Conservation (phyloP, 2,329 filamentous ascomycete genomes). For the Chaetomium globosum region DNA sequence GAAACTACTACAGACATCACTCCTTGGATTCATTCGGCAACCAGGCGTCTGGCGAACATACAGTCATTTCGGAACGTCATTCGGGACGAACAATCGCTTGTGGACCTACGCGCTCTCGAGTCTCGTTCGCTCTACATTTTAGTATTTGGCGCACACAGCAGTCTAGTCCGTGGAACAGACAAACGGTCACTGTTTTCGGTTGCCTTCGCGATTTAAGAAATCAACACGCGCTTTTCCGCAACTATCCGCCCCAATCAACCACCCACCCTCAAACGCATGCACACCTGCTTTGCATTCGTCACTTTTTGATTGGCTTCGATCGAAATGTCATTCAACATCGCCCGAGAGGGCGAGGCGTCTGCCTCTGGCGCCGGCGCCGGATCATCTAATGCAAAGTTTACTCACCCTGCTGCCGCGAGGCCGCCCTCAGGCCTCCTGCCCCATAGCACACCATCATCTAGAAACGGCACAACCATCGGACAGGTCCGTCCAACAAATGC, state of each 20-base stretch:
- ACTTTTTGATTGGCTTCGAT: neutral
- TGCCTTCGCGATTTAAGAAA: neutral
- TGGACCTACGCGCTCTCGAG: neutral
- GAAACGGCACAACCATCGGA: conserved; percentile 12
- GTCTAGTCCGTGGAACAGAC: neutral
- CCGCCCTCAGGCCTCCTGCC: conserved; percentile 14
- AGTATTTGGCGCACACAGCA: neutral
- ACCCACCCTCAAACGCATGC: neutral
- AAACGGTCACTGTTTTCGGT: neutral
- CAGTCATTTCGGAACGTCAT: neutral
- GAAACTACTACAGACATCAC: neutral
- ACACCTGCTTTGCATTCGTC: neutral
- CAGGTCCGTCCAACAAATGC: conserved; percentile 18
- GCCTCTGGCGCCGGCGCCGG: neutral
- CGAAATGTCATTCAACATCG: conserved; percentile 34
- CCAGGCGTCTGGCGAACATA: neutral
- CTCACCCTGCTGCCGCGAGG: conserved; percentile 14
- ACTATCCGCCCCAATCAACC: neutral
- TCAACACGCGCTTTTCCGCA: conserved; percentile 10
- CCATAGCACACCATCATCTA: conserved; percentile 1
- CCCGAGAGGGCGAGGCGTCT: conserved; percentile 27
- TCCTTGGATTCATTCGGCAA: neutral
- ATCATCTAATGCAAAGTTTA: conserved; percentile 8
- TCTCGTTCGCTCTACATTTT: neutral
- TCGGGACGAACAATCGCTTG: neutral